Evolutionary conservation across 2,329 filamentous ascomycete genomes (phyloP), one percentile per base, ranked within the genome.

Genomic region (Pyricularia sp.): DNA sequence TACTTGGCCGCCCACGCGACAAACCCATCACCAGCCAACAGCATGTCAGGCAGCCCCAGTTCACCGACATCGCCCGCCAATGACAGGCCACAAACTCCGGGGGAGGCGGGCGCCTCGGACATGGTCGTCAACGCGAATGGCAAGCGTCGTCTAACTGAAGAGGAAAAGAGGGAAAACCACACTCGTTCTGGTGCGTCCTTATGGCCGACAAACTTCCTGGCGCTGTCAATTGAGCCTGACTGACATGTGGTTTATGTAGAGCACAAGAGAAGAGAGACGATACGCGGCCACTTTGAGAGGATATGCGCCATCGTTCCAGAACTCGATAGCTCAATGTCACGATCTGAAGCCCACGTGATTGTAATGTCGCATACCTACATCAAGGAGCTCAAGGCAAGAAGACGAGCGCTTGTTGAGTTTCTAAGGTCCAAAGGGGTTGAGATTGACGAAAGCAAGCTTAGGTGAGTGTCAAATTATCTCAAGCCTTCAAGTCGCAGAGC

Each of bases 231-330:
- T 33, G 59, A 6, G 35, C 24, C 13, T 62, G 30, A 16, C 28
- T 12, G 44, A 31, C 4, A 24, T 16, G 22, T 59, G 24, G 2
- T 26, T 57, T 26, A 9, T 30, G 40, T 65, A 75, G 75, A 76
- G 62, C 73, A 76, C 65, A 76, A 76, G 62, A 71, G 75, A 2
- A 72, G 75, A 3, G 69, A 71, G 61, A 89, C 88, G 16, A 96
- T 96, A 69, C 84, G 92, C 61, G 86, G 90, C 66, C 90, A 89
- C 65, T 96, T 96, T 73, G 91, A 96, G 74, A 84, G 87, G 40
- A 82, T 96, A 30, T 90, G 90, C 19, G 84, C 87, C 64, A 81
- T 96, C 35, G 90, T 96, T 0, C 92, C 92, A 0, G 91, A 90
- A 0, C 81, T 96, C 64, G 84, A 90, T 70, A 24, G 12, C 22